phyloP scores from a whole-genome alignment of 768 basidiomycete genomes.

The Psilocybe azurescens region DNA sequence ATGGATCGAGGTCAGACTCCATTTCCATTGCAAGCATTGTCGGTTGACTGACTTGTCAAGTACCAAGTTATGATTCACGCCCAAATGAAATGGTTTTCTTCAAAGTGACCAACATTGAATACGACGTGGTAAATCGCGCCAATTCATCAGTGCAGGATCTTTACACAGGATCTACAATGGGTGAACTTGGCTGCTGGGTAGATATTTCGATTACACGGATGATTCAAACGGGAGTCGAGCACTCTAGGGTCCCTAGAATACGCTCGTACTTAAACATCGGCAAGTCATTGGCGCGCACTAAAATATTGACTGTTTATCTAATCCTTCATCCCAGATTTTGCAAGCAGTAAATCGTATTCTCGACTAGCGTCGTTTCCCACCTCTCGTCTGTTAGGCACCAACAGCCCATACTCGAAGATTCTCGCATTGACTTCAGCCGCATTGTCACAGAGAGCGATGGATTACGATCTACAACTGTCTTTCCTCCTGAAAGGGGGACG shows the following conservation, averaged over 20 bases:
- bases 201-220: constrained; percentile 77
- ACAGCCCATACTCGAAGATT: constrained; percentile 22
- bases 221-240: constrained; percentile 80
- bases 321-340: constrained; percentile 14
- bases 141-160: constrained; percentile 42
- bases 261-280: constrained; percentile 55
- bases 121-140: constrained; percentile 52
- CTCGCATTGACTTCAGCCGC: constrained; percentile 43
- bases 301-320: neutral
- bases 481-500: constrained; percentile 80
- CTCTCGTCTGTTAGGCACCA: constrained; percentile 27
- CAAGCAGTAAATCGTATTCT: constrained; percentile 10
- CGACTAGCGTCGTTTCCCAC: constrained; percentile 16
- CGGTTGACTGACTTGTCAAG: constrained; percentile 10
- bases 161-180: constrained; percentile 59
- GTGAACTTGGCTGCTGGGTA: constrained; percentile 86
- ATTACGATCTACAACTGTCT: constrained; percentile 69
- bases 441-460: constrained; percentile 56
- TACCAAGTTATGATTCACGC: constrained; percentile 24
- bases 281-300: constrained; percentile 30
- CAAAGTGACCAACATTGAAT: constrained; percentile 76
- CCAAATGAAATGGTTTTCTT: constrained; percentile 71
- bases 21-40: neutral
- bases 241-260: constrained; percentile 61
- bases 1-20: constrained; percentile 27